Evolutionary conservation across 352 stramenopile species (phyloP).

Genomic region (Plasmopara muralis): DNA sequence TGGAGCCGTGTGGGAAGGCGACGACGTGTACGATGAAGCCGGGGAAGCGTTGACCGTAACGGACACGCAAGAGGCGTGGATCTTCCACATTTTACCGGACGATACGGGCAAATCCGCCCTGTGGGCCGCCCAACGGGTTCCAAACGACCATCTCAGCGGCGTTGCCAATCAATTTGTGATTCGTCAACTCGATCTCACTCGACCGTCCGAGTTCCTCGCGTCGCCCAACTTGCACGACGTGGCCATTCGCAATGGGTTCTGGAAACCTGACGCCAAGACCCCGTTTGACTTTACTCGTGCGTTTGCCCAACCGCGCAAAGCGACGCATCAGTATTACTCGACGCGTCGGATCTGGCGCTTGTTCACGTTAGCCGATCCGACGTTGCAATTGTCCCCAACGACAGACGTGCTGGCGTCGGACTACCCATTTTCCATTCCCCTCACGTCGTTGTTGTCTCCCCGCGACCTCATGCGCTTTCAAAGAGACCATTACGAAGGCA

Average conservation of each 20-base stretch:
- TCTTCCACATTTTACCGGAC: slow-evolving; percentile 94
- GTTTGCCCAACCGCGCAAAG: slow-evolving; percentile 67
- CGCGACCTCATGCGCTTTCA: slow-evolving; percentile 89
- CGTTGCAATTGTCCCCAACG: slow-evolving; percentile 57
- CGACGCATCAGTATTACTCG: slow-evolving; percentile 71
- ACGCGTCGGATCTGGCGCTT: slow-evolving; percentile 89
- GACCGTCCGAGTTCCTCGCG: slow-evolving; percentile 83
- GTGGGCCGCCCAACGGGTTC: slow-evolving; percentile 91
- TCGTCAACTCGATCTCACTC: slow-evolving; percentile 68
- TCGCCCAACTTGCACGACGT: slow-evolving; percentile 85
- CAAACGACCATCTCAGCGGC: slow-evolving; percentile 71
- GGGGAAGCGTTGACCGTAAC: slow-evolving; percentile 88
- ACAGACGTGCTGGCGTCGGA: slow-evolving; percentile 69
- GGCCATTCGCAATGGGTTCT: slow-evolving; percentile 79
- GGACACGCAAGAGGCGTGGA: slow-evolving; percentile 89
- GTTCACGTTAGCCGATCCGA: slow-evolving; percentile 73
- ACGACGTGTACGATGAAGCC: slow-evolving; percentile 53
- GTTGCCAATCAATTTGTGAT: slow-evolving; percentile 95
- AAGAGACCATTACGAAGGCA: slow-evolving; percentile 92
- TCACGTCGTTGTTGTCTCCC: slow-evolving; percentile 42
- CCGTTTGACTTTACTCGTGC: slow-evolving; percentile 87
- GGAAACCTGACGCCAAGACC: slow-evolving; percentile 38
- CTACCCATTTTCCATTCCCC: slow-evolving; percentile 85
- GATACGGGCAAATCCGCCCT: slow-evolving; percentile 89
- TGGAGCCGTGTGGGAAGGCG: slow-evolving; percentile 76